A percentile compares a stretch with the other conserved stretches of the same genome.
phyloP scores from a whole-genome alignment of 768 basidiomycete species.

The Lyophyllum decastes region DNA sequence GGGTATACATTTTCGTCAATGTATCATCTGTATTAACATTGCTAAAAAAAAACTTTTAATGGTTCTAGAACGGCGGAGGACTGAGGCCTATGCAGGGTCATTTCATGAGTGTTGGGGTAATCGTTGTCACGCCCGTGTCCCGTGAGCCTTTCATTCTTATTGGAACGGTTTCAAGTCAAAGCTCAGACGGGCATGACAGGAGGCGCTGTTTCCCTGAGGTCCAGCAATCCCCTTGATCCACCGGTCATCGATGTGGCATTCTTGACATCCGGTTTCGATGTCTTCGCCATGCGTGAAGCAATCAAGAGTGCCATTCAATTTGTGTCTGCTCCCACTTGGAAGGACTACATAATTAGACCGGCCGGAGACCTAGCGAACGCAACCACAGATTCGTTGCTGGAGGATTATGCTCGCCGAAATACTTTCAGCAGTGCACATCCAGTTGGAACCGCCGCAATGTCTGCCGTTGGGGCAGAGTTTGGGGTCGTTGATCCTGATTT shows the following conservation, averaged over 20 bases:
- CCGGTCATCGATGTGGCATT: constrained; percentile 41
- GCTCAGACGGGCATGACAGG: constrained; percentile 6
- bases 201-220: constrained; percentile 29
- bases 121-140: constrained; percentile 2
- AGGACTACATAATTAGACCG: constrained; percentile 18
- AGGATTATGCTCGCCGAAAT: constrained; percentile 13
- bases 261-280: constrained; percentile 25
- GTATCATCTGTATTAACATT: not conserved
- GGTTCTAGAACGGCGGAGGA: not conserved
- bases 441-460: constrained; percentile 31
- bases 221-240: constrained; percentile 37
- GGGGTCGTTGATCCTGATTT: constrained; percentile 36
- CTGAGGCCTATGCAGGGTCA: not conserved
- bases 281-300: constrained; percentile 21
- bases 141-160: not conserved
- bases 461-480: constrained; percentile 17
- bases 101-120: not conserved
- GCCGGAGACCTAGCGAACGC: not conserved
- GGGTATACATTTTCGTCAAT: not conserved
- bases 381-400: constrained; percentile 23
- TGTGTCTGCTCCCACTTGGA: constrained; percentile 19
- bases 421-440: constrained; percentile 23
- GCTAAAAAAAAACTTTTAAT: not conserved
- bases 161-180: not conserved
- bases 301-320: constrained; percentile 21